Conservation (phyloP, 352 stramenopile species). For the Globisporangium echinulatum region DNA sequence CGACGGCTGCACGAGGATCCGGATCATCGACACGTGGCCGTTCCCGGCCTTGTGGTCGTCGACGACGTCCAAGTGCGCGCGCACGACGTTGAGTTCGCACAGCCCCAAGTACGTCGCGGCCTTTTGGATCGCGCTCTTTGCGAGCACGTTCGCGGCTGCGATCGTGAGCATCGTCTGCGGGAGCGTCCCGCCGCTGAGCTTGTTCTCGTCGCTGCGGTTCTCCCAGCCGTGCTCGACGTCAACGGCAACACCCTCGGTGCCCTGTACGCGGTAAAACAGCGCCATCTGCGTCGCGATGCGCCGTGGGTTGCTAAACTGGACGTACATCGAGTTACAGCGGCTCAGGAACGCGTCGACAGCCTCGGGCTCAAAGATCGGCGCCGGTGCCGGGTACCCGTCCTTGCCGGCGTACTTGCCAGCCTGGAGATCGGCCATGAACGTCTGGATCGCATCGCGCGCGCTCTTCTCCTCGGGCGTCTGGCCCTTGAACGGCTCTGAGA, state of each 20-base stretch:
- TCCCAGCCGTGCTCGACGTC: slow-evolving; percentile 83
- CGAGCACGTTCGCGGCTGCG: slow-evolving; percentile 74
- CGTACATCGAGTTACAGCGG: slow-evolving; percentile 76
- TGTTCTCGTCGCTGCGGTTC: slow-evolving; percentile 76
- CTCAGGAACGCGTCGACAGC: slow-evolving; percentile 64
- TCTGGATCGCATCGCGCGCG: slow-evolving; percentile 49
- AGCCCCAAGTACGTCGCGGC: slow-evolving; percentile 85
- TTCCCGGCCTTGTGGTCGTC: slow-evolving; percentile 73
- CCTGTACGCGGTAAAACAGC: slow-evolving; percentile 57
- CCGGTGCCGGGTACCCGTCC: slow-evolving; percentile 41
- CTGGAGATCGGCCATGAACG: slow-evolving; percentile 70
- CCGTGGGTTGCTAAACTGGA: slow-evolving; percentile 73
- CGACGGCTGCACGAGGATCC: slow-evolving; percentile 72
- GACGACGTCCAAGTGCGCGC: slow-evolving; percentile 94
- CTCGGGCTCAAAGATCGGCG: slow-evolving; percentile 48
- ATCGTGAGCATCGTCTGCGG: slow-evolving; percentile 85
- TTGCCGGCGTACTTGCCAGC: slow-evolving; percentile 58
- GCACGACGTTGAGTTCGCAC: slow-evolving; percentile 92
- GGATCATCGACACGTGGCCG: slow-evolving; percentile 70
- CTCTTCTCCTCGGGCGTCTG: slow-evolving; percentile 49
- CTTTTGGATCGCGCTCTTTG: slow-evolving; percentile 79
- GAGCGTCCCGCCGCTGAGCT: slow-evolving; percentile 41
- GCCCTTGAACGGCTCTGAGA: slow-evolving; percentile 48
- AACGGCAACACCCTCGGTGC: slow-evolving; percentile 68
- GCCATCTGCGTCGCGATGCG: slow-evolving; percentile 66